phyloP scores from a whole-genome alignment of 129 eudicot genomes.

The Chrysanthemum lavandulifolium region DNA sequence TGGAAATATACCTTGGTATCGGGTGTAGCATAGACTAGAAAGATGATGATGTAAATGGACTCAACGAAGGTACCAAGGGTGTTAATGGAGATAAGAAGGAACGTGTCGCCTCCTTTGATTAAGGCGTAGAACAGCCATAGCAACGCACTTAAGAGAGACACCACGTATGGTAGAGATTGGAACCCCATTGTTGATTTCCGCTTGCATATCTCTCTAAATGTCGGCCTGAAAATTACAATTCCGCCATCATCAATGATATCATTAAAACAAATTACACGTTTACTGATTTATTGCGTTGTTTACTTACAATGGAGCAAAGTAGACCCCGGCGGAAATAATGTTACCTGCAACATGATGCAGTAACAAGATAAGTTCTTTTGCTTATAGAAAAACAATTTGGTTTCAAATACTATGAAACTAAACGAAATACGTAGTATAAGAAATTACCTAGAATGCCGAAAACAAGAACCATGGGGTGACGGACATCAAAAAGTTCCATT shows the following conservation, averaged over 20 bases:
- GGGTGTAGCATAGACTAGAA: conserved; percentile 44
- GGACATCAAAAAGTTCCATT: conserved; percentile 31
- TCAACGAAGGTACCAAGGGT: conserved; percentile 67
- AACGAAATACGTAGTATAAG: background rate
- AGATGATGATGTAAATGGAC: conserved; percentile 68
- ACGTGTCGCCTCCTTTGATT: conserved; percentile 30
- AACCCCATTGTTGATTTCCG: conserved; percentile 37
- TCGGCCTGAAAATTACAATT: conserved; percentile 18
- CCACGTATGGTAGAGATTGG: conserved; percentile 36
- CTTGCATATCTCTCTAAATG: conserved; percentile 28
- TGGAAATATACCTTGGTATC: conserved; percentile 42
- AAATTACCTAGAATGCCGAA: conserved; percentile 34
- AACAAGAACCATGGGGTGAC: conserved; percentile 35
- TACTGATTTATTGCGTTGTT: background rate
- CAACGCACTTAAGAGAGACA: conserved; percentile 38
- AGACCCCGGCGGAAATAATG: conserved; percentile 41
- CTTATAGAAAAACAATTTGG: background rate
- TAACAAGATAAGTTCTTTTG: background rate
- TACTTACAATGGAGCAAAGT: conserved; percentile 43
- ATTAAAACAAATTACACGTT: background rate
- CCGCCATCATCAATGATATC: background rate
- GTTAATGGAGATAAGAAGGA: conserved; percentile 78
- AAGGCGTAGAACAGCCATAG: conserved; percentile 38
- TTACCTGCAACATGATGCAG: conserved; percentile 26
- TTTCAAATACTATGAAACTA: background rate